Conservation (phyloP, 371 early-diverging fungal genomes). For the Cokeromyces recurvatus region DNA sequence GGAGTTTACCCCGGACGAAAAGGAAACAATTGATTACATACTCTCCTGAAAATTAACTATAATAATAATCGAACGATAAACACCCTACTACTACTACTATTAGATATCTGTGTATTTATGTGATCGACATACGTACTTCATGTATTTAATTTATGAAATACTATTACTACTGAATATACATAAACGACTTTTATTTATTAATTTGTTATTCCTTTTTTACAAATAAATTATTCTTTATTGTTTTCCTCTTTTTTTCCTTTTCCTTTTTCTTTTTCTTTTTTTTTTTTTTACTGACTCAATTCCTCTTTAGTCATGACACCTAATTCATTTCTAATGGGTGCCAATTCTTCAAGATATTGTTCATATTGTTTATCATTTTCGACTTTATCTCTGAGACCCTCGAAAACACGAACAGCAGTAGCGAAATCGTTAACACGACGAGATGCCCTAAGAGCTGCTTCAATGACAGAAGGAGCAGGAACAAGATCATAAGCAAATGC, state of each 20-base stretch:
- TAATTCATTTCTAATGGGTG: slow-evolving; percentile 81
- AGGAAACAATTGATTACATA: too few relatives aligned
- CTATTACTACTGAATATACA: too few relatives aligned
- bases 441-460: slow-evolving; percentile 84
- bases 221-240: too few relatives aligned
- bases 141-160: too few relatives aligned
- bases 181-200: too few relatives aligned
- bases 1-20: not conserved
- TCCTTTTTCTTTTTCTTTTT: not conserved
- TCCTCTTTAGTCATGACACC: slow-evolving; percentile 88
- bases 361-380: slow-evolving; percentile 81
- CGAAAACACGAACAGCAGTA: slow-evolving; percentile 90
- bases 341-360: slow-evolving; percentile 82
- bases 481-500: slow-evolving; percentile 95
- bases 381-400: slow-evolving; percentile 88
- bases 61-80: too few relatives aligned
- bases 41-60: too few relatives aligned
- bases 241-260: too few relatives aligned
- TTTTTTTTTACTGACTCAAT: slow-evolving; percentile 51
- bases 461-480: slow-evolving; percentile 82
- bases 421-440: slow-evolving; percentile 91
- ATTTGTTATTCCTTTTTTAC: too few relatives aligned
- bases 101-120: too few relatives aligned
- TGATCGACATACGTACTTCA: too few relatives aligned
- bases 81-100: too few relatives aligned